Conservation (phyloP, 1,284 basidiomycete species). For the Ustilago tritici region DNA sequence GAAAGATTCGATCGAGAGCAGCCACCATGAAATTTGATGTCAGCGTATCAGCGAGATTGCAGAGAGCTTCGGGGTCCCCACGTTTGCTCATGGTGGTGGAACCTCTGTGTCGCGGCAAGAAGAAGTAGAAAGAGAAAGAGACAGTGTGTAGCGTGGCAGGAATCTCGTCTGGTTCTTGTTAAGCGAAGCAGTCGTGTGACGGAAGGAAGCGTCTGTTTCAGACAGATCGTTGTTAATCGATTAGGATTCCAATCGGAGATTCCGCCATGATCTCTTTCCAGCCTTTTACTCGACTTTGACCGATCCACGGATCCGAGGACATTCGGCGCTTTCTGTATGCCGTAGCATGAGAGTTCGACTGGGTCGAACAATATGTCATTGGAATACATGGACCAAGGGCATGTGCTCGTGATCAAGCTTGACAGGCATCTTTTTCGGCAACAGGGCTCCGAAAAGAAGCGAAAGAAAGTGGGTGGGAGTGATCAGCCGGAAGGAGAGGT, state of each 20-base stretch:
- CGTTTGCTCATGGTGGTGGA: background rate
- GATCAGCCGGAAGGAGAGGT: background rate
- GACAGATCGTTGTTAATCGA: background rate
- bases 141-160: background rate
- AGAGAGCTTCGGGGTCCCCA: constrained; percentile 3
- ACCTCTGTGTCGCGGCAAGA: constrained; percentile 1
- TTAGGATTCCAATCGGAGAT: constrained; percentile 1
- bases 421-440: background rate
- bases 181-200: constrained; percentile 4
- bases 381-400: background rate
- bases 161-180: constrained; percentile 3
- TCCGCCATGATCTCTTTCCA: background rate
- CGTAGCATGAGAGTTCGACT: background rate
- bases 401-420: constrained; percentile 6
- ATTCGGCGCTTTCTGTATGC: background rate
- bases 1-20: background rate
- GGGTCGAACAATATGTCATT: background rate
- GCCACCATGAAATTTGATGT: background rate
- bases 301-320: background rate
- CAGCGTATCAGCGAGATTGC: background rate
- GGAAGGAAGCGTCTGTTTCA: background rate
- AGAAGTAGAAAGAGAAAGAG: background rate
- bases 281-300: background rate
- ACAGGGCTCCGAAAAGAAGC: constrained; percentile 1
- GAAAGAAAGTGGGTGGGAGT: background rate